Evolutionary conservation across 2,329 filamentous ascomycete genomes (phyloP).

Genomic region (Alternaria postmessia): DNA sequence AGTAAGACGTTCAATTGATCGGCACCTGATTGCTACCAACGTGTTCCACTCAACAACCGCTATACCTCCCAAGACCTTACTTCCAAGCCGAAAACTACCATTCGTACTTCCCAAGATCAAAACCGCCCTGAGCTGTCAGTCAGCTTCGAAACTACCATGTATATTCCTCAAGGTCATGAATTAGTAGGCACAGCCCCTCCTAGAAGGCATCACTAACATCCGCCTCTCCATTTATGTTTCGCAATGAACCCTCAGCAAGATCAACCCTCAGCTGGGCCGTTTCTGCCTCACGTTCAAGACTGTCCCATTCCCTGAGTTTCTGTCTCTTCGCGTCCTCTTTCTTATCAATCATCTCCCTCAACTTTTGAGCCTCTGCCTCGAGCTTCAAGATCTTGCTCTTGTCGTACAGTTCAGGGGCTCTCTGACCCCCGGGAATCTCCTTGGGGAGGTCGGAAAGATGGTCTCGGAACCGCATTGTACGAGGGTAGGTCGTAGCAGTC

Average conservation of each 20-base stretch:
- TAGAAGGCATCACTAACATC: conserved; percentile 52
- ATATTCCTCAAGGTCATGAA: neutral
- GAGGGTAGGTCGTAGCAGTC: conserved; percentile 56
- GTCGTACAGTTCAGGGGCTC: conserved; percentile 54
- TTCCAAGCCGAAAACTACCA: conserved; percentile 8
- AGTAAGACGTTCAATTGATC: neutral
- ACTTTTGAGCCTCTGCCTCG: conserved; percentile 57
- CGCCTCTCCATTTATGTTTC: conserved; percentile 51
- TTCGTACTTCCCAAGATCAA: conserved; percentile 7
- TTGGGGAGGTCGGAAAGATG: conserved; percentile 56
- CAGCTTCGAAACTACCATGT: neutral
- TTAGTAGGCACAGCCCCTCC: conserved; percentile 2
- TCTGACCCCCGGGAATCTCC: conserved; percentile 55
- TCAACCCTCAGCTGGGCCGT: conserved; percentile 56
- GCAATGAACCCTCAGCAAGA: conserved; percentile 57
- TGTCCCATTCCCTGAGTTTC: conserved; percentile 57
- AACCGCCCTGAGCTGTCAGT: neutral
- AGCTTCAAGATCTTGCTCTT: conserved; percentile 55
- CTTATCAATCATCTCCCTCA: conserved; percentile 57
- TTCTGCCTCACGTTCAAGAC: conserved; percentile 54
- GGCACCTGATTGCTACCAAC: conserved; percentile 3
- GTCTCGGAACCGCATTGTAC: conserved; percentile 56
- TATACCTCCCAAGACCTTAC: conserved; percentile 19
- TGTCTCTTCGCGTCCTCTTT: conserved; percentile 56
- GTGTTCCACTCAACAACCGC: conserved; percentile 16